phyloP scores from a whole-genome alignment of 805 yeast species.

The Starmerella gropengiesseri region DNA sequence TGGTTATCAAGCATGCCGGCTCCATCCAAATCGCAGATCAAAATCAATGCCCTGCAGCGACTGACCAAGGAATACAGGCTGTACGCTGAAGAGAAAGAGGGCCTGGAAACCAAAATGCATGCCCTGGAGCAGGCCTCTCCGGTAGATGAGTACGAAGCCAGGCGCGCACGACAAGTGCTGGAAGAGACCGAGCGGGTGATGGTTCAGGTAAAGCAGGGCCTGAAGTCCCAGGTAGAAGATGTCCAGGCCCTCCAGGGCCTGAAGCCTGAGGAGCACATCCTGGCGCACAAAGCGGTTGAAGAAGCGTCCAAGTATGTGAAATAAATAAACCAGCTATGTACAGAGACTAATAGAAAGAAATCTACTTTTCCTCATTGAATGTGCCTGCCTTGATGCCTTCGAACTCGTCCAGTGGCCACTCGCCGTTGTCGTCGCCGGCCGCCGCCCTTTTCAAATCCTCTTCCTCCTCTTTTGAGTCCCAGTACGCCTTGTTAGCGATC shows the following conservation, averaged over 20 bases:
- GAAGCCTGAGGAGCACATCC: conserved; percentile 24
- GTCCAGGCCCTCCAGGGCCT: conserved; percentile 21
- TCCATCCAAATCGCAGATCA: conserved; percentile 61
- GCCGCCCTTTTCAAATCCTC: conserved; percentile 33
- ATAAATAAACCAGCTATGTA: conserved; percentile 1
- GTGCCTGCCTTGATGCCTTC: conserved; percentile 15
- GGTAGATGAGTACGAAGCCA: conserved; percentile 56
- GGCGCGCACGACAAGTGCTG: conserved; percentile 37
- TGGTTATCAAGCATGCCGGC: conserved; percentile 37
- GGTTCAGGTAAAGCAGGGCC: conserved; percentile 39
- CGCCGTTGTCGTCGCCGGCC: conserved; percentile 58
- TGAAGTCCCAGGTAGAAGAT: conserved; percentile 27
- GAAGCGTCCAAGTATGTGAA: conserved; percentile 33
- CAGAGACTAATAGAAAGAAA: not conserved
- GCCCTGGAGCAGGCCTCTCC: conserved; percentile 34
- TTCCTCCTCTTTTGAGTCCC: conserved; percentile 49
- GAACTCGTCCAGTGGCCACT: conserved; percentile 31
- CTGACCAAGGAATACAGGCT: conserved; percentile 54
- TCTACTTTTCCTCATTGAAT: not conserved
- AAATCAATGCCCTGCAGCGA: conserved; percentile 56
- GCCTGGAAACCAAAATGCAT: conserved; percentile 42
- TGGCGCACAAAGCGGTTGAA: conserved; percentile 18
- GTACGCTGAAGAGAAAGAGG: conserved; percentile 49
- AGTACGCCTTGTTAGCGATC: conserved; percentile 72
- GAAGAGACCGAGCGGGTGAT: conserved; percentile 45